phyloP scores from a whole-genome alignment of 2,329 filamentous ascomycete genomes.

The Ceratocystis eucalypticola region DNA sequence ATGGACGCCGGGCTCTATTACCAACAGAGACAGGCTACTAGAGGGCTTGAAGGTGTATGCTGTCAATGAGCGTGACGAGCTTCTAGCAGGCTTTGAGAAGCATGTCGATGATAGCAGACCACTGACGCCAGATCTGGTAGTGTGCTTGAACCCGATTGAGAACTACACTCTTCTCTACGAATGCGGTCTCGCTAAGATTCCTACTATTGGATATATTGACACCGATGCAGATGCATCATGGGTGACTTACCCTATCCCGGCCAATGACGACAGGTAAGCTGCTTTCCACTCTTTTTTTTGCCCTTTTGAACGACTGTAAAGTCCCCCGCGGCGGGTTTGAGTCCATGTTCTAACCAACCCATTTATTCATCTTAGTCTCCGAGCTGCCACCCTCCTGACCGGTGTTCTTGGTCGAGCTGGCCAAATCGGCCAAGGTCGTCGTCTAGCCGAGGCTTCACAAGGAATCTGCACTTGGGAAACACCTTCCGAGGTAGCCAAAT shows the following conservation, averaged over 20 bases:
- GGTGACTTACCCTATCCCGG: slow-evolving; percentile 93
- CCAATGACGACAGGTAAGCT: slow-evolving; percentile 80
- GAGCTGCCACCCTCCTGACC: slow-evolving; percentile 66
- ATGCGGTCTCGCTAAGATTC: slow-evolving; percentile 74
- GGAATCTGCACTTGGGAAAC: slow-evolving; percentile 53
- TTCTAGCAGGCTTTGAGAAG: slow-evolving; percentile 46
- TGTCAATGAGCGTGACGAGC: slow-evolving; percentile 59
- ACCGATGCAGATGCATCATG: slow-evolving; percentile 84
- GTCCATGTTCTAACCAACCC: slow-evolving; percentile 20
- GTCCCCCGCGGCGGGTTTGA: not conserved
- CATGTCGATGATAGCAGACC: slow-evolving; percentile 50
- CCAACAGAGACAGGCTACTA: slow-evolving; percentile 86
- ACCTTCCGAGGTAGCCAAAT: slow-evolving; percentile 30
- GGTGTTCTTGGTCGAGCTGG: slow-evolving; percentile 78
- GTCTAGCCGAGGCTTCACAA: slow-evolving; percentile 46
- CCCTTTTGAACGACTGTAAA: not conserved
- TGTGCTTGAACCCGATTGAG: slow-evolving; percentile 85
- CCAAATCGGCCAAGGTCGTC: slow-evolving; percentile 56
- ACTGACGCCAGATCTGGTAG: slow-evolving; percentile 75
- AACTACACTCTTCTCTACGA: slow-evolving; percentile 85
- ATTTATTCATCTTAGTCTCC: slow-evolving; percentile 43
- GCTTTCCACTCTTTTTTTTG: not conserved
- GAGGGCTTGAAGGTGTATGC: slow-evolving; percentile 55
- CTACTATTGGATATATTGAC: slow-evolving; percentile 89
- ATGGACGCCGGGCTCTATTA: slow-evolving; percentile 85